Base-by-base conservation (phyloP, 2,329 filamentous ascomycete genomes). In the Rosellinia necatrix region DNA sequence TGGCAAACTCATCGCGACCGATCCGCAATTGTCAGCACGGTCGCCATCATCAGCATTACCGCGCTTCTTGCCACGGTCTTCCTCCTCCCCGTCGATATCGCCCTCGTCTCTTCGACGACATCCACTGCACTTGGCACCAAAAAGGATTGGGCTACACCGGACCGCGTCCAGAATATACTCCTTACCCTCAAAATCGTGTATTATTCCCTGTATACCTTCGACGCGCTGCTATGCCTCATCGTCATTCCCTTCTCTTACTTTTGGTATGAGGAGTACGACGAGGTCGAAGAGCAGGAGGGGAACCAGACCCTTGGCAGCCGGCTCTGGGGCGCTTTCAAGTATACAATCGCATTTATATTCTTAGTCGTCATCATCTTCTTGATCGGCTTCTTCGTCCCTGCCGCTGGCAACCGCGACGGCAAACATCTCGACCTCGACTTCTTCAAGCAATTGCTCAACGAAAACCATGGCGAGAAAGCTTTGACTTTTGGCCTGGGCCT, bases 241-340 rank as follows among this genome's bases (percentile, higher is more conserved):
- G 83, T 96, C 40, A 89, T 97, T 17, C 94, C 94, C 0, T 99
- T 99, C 70, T 89, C 92, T 43, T 99, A 99, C 77, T 99, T 99
- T 72, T 97, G 89, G 86, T 94, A 96, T 69, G 94, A 99, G 72
- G 94, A 97, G 73, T 96, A 96, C 64, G 93, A 97, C 68, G 92
- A 97, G 75, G 87, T 93, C 17, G 92, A 92, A 59, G 82, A 88
- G 29, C 90, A 96, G 66, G 84, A 90, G 58, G 90, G 91, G 27
- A 85, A 84, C 25, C 87, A 92, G 70, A 88, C 89, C 2, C 73
- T 88, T 56, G 81, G 80, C 6, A 83, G 85, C 68, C 84, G 91
- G 51, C 81, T 97, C 58, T 88, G 87, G 82, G 87, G 87, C n/a
- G 91, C 94, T 3, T 78, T 90, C 70, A 96, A 96, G 75, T 97